Evolutionary conservation across 148 eudicot genomes (phyloP), one percentile per base, ranked within the genome.

Genomic region (Polygonum maritimum): DNA sequence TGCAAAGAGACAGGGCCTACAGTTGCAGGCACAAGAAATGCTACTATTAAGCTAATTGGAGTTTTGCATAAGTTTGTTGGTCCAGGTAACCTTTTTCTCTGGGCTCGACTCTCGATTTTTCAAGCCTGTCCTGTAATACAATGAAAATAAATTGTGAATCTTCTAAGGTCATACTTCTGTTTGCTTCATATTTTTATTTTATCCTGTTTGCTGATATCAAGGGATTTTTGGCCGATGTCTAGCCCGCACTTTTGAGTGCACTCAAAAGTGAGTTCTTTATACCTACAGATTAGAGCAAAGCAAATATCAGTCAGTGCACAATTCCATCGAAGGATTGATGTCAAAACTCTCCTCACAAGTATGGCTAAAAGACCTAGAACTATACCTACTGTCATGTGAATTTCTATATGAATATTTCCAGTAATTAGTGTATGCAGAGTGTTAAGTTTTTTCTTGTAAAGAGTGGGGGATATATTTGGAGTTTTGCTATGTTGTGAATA

Each of bases 231-330:
- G 75, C 86, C 2, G 99, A 96, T 82, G 98, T 96, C 67, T 92
- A 96, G 77, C 99, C 99, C 78, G 99, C 99, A 55, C 99, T 96
- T 85, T 89, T 92, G 73, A 96, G 94, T 88, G 92, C 92, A 44
- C 97, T 96, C 31, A 26, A 26, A 26, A 26, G 31, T 26, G 31
- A 0, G 31, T 26, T 26, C 31, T 26, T 26, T 26, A 26, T 26
- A 26, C 31, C 1, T 26, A 26, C 31, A 26, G 31, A 26, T 26
- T 26, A 26, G 31, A 26, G 31, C 31, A 26, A 26, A 26, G 31
- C 31, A 26, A 26, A 26, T 26, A 26, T 26, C 31, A 26, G 31
- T 26, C 1, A 26, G 31, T 26, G 31, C 31, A 26, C 31, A 26
- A 26, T 26, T 0, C 31, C 31, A 26, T 26, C 31, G 31, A 26